These are phyloP conservation scores for Thraustotheca clavata DNA, from an alignment of 352 stramenopile genomes.

Conservation along the genomic window DNA sequence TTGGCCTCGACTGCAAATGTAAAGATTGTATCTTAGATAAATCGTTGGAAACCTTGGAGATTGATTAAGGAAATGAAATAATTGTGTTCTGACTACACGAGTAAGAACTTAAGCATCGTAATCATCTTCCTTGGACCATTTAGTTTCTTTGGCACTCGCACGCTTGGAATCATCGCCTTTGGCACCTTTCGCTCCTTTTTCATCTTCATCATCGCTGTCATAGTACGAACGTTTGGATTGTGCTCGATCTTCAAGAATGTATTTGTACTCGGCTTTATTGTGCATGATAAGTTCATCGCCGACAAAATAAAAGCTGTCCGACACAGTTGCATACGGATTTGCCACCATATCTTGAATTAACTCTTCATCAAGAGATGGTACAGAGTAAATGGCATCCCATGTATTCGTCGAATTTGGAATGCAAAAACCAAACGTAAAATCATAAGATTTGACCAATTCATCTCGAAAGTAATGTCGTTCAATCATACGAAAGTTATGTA, in stretches of 20 bases:
- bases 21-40: constrained; percentile 3
- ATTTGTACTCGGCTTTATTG: constrained; percentile 93
- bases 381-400: constrained; percentile 92
- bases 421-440: constrained; percentile 96
- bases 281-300: constrained; percentile 95
- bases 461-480: constrained; percentile 95
- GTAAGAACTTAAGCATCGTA: constrained; percentile 40
- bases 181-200: constrained; percentile 44
- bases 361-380: constrained; percentile 89
- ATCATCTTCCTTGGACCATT: constrained; percentile 89
- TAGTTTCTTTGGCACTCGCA: constrained; percentile 34
- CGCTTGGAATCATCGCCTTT: constrained; percentile 54
- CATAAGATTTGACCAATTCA: constrained; percentile 92
- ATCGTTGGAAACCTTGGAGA: neutral
- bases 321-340: constrained; percentile 90
- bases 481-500: constrained; percentile 93
- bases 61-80: constrained; percentile 7
- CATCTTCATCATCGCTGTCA: constrained; percentile 71
- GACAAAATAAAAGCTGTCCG: constrained; percentile 96
- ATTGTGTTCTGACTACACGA: neutral
- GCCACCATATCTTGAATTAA: constrained; percentile 93
- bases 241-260: constrained; percentile 83
- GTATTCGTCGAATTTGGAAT: constrained; percentile 94
- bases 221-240: constrained; percentile 90
- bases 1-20: constrained; percentile 8